These are phyloP conservation scores for Saccharomycopsis hybrid DNA, from an alignment of 1,139 yeast genomes.

Conservation along the genomic window DNA sequence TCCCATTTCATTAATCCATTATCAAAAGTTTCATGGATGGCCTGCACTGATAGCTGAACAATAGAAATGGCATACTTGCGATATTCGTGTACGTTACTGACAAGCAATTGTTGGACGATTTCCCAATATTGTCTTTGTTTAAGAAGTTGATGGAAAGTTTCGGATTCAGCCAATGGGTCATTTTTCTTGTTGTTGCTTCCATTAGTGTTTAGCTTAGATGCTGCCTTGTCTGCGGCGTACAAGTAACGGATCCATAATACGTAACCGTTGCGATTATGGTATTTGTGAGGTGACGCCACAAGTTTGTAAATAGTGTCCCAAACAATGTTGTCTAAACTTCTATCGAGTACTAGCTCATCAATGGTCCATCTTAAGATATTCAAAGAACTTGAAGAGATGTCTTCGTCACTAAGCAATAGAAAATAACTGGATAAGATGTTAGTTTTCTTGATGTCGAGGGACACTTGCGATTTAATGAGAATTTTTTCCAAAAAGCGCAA, in stretches of 20 bases:
- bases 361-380: conserved; percentile 47
- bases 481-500: conserved; percentile 8
- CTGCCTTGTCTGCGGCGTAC: conserved; percentile 18
- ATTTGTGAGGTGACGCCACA: conserved; percentile 28
- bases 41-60: conserved; percentile 52
- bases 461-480: neutral
- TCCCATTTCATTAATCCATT: conserved; percentile 45
- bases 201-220: no score
- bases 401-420: conserved; percentile 6
- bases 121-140: conserved; percentile 50
- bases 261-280: conserved; percentile 39
- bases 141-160: neutral
- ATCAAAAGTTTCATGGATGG: conserved; percentile 35
- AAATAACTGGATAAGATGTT: neutral
- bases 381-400: conserved; percentile 32
- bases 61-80: conserved; percentile 69
- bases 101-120: conserved; percentile 49
- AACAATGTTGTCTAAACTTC: conserved; percentile 27
- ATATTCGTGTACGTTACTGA: conserved; percentile 56
- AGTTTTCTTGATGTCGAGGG: neutral
- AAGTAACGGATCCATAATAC: conserved; percentile 53
- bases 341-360: conserved; percentile 25
- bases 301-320: conserved; percentile 44
- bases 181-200: no score
- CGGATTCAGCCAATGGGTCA: neutral